Evolutionary conservation across 192 early-diverging fungal genomes (phyloP), one percentile per base, ranked within the genome.

Genomic region (Rhizoclosmatium globosum): DNA sequence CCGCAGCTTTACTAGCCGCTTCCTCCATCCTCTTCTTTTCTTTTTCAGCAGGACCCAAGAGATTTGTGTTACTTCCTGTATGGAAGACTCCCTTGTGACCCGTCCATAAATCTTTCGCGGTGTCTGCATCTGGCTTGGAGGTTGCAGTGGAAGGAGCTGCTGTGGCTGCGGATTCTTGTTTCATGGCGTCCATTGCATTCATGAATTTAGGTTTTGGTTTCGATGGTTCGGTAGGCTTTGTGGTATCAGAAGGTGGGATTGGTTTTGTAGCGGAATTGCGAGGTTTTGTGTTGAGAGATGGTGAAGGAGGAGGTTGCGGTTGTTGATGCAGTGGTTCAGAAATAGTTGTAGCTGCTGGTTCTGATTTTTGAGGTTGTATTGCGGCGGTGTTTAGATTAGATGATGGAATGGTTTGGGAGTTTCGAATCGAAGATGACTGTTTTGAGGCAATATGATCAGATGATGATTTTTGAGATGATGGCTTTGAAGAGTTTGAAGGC

Each of bases 181-280:
- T 46, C 48, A 68, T 61, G 59, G 81, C 59, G 74, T 86, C 85
- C 82, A 84, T 86, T 2, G 85, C 85, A 50, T 84, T 86, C 70
- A 86, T 71, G 48, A 79, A 86, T 64, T 59, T 79, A 6, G 58
- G 11, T 62, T 60, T 64, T 74, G 72, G 72, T 45, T 56, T 71
- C 31, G 50, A 3, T 68, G 65, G 9, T 17, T 23, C 31, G 13
- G 65, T 46, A 21, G 17, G 0, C 13, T 21, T 38, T 64, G 61
- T 39, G 44, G 31, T 0, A 31, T 31, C 31, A 31, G 31, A 68
- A 41, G 44, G 68, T 66, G 39, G 53, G 79, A 71, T 42, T 47
- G 9, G 60, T 62, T 9, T 62, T 62, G 60, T 7, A 13, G 50
- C 50, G 6, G 50, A 7, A 53, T 53, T 53, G 6, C 50, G 50